Evolutionary conservation across 1,284 basidiomycete genomes (phyloP).

Genomic region (Waitea zeae): DNA sequence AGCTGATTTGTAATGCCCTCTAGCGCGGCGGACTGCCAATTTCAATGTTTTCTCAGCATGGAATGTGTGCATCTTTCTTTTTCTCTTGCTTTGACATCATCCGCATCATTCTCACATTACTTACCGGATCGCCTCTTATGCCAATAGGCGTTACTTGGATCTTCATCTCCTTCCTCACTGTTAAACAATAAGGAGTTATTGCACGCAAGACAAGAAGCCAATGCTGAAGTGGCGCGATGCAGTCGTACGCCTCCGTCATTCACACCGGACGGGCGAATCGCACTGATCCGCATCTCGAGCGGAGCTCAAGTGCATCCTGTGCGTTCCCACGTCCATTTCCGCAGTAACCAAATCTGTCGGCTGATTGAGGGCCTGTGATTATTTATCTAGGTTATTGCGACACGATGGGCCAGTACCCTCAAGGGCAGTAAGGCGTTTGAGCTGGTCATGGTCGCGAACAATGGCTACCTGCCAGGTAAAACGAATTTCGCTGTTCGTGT

Average conservation of each 20-base stretch:
- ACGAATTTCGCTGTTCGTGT: constrained; percentile 16
- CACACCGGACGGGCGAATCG: constrained; percentile 15
- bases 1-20: too few relatives aligned
- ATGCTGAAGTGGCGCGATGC: constrained; percentile 12
- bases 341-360: too few relatives aligned
- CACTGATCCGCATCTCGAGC: constrained; percentile 14
- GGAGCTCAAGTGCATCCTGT: constrained; percentile 16
- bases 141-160: constrained; percentile 7
- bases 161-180: constrained; percentile 7
- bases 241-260: constrained; percentile 12
- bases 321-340: constrained; percentile 1
- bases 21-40: constrained; percentile 10
- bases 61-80: too few relatives aligned
- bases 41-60: constrained; percentile 12
- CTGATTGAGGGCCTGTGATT: background rate
- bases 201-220: constrained; percentile 12
- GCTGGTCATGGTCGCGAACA: constrained; percentile 16
- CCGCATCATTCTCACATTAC: background rate
- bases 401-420: constrained; percentile 15
- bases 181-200: constrained; percentile 6
- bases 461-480: constrained; percentile 13
- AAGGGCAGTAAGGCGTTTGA: constrained; percentile 14
- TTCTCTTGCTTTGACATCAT: too few relatives aligned
- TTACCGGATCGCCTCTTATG: background rate
- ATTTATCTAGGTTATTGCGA: constrained; percentile 12